A percentile compares a stretch with the other conserved stretches of the same genome.
Conservation (phyloP, 2,329 filamentous ascomycete species). For the Colletotrichum lentis region DNA sequence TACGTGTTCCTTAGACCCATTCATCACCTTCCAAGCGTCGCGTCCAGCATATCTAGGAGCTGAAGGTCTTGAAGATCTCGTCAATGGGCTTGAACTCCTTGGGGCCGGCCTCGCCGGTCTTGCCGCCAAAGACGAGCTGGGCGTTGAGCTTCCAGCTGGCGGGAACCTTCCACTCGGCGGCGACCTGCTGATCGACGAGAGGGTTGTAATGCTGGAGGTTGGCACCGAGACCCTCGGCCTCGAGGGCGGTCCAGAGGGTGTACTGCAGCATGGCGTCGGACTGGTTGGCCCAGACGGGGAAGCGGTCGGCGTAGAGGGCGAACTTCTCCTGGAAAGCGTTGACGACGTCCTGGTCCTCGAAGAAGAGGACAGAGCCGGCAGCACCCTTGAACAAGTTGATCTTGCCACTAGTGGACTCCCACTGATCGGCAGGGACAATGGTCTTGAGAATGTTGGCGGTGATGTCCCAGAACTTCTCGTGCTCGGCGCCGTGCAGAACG, state of each 20-base stretch:
- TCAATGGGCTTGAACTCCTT: constrained; percentile 73
- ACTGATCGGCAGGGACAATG: constrained; percentile 72
- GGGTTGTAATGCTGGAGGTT: constrained; percentile 97
- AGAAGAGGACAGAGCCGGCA: constrained; percentile 89
- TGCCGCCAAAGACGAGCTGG: constrained; percentile 84
- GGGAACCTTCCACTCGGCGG: constrained; percentile 74
- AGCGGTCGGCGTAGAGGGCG: constrained; percentile 78
- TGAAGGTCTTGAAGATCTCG: constrained; percentile 72
- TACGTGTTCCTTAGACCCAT: constrained; percentile 1
- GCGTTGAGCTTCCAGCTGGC: constrained; percentile 78
- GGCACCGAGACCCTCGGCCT: constrained; percentile 83
- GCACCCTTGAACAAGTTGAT: constrained; percentile 69
- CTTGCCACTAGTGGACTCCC: constrained; percentile 59
- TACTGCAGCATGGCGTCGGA: constrained; percentile 84
- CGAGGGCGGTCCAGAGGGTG: constrained; percentile 81
- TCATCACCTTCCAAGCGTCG: not conserved
- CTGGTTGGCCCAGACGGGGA: constrained; percentile 79
- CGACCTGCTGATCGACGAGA: constrained; percentile 77
- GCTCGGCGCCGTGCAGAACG: constrained; percentile 81
- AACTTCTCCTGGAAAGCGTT: constrained; percentile 73
- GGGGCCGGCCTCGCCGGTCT: constrained; percentile 62
- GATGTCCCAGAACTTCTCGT: constrained; percentile 88
- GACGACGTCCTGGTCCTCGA: constrained; percentile 77
- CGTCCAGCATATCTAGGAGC: constrained; percentile 50
- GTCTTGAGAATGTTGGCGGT: constrained; percentile 69